A percentile compares a stretch with the other conserved stretches of the same genome.
Evolutionary conservation across 2,329 filamentous ascomycete species (phyloP).

Genomic region (Drechslerella dactyloides): DNA sequence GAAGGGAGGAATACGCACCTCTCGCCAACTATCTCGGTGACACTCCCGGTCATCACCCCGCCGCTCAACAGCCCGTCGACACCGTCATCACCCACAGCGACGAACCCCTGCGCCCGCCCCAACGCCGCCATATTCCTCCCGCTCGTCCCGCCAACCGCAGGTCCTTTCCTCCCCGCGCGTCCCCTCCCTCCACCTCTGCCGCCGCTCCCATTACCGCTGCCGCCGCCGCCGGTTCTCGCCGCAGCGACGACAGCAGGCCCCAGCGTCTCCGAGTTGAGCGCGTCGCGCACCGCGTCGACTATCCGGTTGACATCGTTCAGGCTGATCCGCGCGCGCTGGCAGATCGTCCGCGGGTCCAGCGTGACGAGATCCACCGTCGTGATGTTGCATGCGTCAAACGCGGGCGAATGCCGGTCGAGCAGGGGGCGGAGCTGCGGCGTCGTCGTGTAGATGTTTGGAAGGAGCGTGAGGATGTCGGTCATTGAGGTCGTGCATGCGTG

Average conservation of each 20-base stretch:
- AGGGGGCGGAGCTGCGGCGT: constrained; percentile 25
- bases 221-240: constrained; percentile 19
- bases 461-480: constrained; percentile 39
- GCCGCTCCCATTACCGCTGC: not conserved
- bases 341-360: constrained; percentile 80
- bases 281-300: constrained; percentile 69
- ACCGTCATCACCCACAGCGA: constrained; percentile 79
- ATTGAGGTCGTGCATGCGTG: constrained; percentile 23
- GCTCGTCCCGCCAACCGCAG: constrained; percentile 22
- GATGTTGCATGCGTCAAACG: constrained; percentile 77
- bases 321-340: constrained; percentile 82
- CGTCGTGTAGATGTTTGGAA: constrained; percentile 41
- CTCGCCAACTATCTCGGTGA: constrained; percentile 91
- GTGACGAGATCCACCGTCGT: constrained; percentile 84
- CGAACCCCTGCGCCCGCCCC: constrained; percentile 60
- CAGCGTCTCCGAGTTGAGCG: constrained; percentile 69
- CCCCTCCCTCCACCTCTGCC: no score
- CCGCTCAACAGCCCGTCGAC: constrained; percentile 77
- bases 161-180: no score
- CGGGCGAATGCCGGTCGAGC: constrained; percentile 73
- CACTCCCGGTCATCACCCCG: constrained; percentile 78
- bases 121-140: constrained; percentile 59
- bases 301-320: constrained; percentile 79
- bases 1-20: constrained; percentile 63
- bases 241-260: constrained; percentile 56